A percentile compares a stretch with the other conserved stretches of the same genome.
Evolutionary conservation across 2,329 filamentous ascomycete genomes (phyloP).

Genomic region (Trichophyton rubrum): DNA sequence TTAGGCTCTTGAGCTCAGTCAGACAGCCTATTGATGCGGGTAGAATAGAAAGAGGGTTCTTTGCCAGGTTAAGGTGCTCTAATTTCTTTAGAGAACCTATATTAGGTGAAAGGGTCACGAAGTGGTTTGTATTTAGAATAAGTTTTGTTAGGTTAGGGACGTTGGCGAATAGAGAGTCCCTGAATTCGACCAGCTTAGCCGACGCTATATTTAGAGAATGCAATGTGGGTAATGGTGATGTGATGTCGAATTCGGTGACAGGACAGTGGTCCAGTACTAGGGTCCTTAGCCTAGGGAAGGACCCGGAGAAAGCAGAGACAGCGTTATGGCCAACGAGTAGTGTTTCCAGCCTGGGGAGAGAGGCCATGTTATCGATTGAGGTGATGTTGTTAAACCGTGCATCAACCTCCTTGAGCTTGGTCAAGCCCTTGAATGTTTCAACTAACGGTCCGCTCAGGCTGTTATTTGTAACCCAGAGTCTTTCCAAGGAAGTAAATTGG

Average conservation of each 20-base stretch:
- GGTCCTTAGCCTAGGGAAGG: conserved; percentile 72
- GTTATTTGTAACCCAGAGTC: conserved; percentile 93
- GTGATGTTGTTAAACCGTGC: conserved; percentile 85
- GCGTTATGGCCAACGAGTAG: conserved; percentile 85
- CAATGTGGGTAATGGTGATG: conserved; percentile 61
- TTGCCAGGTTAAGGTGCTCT: conserved; percentile 86
- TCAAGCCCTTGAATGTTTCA: conserved; percentile 56
- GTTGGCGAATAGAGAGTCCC: conserved; percentile 75
- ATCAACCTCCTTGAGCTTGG: conserved; percentile 76
- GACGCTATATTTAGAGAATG: conserved; percentile 82
- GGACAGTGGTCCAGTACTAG: conserved; percentile 91
- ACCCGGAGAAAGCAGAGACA: conserved; percentile 77
- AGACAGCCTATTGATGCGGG: conserved; percentile 82
- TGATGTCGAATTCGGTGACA: conserved; percentile 83
- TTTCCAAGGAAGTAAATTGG: conserved; percentile 64
- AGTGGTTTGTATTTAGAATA: conserved; percentile 87
- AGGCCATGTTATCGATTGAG: conserved; percentile 75
- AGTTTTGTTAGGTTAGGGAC: conserved; percentile 78
- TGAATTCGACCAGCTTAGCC: conserved; percentile 77
- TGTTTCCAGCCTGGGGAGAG: conserved; percentile 75
- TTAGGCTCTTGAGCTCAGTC: conserved; percentile 68
- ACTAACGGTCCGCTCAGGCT: conserved; percentile 65
- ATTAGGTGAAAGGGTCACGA: conserved; percentile 74
- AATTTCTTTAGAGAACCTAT: conserved; percentile 72
- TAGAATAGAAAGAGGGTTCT: conserved; percentile 74